phyloP scores from a whole-genome alignment of 257 asterid species.

The Nicotiana sylvestris region DNA sequence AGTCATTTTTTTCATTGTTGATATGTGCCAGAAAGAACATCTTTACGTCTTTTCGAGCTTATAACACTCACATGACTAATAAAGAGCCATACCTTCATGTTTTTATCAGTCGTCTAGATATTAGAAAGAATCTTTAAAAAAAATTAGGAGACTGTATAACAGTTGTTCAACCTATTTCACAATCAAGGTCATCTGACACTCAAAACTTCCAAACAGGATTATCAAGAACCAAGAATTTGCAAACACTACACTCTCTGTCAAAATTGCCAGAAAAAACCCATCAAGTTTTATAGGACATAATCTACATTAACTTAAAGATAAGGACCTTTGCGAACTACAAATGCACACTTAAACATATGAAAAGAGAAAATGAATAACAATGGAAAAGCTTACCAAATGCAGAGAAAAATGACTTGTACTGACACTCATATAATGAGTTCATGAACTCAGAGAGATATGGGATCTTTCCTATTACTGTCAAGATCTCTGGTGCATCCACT shows the following conservation, averaged over 20 bases:
- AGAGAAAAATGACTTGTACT: conserved; percentile 69
- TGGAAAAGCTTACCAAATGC: conserved; percentile 62
- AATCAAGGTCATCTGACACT: neutral
- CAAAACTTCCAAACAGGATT: neutral
- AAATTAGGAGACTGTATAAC: neutral
- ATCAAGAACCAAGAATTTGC: neutral
- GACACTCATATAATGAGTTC: conserved; percentile 82
- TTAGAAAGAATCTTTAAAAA: neutral
- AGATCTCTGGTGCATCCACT: conserved; percentile 92
- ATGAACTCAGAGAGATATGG: conserved; percentile 67
- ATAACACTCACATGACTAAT: neutral
- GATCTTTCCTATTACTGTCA: conserved; percentile 79
- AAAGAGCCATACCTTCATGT: neutral
- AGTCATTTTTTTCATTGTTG: neutral
- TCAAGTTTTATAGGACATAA: neutral
- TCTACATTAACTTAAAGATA: neutral
- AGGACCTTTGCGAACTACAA: neutral
- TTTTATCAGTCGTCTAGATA: neutral
- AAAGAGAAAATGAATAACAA: neutral
- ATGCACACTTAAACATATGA: neutral
- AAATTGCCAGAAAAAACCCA: neutral
- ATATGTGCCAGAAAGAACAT: neutral
- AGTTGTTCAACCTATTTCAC: neutral
- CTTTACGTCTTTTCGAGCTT: neutral
- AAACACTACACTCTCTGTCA: neutral